Conservation (phyloP, 768 basidiomycete genomes). For the Tylopilus rubrobrunneus region DNA sequence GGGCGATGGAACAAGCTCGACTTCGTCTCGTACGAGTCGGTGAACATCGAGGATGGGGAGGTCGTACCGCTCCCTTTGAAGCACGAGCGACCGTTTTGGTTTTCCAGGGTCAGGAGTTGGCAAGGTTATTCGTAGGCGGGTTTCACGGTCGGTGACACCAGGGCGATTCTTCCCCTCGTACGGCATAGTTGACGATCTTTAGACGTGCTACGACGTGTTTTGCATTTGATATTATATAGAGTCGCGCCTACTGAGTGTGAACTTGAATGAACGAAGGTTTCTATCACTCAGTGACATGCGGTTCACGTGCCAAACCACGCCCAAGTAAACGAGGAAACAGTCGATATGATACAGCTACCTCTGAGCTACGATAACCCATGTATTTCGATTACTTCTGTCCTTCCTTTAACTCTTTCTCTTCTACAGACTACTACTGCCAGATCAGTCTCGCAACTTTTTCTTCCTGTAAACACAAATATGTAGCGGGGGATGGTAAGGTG, state of each 20-base stretch:
- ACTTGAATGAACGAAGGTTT: not conserved
- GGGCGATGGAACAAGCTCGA: conserved; percentile 85
- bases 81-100: conserved; percentile 90
- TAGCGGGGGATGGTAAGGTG: conserved; percentile 4
- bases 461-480: conserved; percentile 22
- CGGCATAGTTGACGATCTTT: not conserved
- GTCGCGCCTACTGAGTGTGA: not conserved
- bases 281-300: not conserved
- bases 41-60: conserved; percentile 76
- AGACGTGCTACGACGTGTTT: not conserved
- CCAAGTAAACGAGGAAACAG: not conserved
- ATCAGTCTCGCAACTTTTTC: conserved; percentile 23
- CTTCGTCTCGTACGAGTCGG: conserved; percentile 67
- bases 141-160: not conserved
- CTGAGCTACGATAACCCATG: conserved; percentile 23
- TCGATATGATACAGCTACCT: conserved; percentile 31
- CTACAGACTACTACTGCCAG: conserved; percentile 27
- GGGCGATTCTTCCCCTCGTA: not conserved
- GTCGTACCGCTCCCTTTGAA: conserved; percentile 64
- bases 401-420: conserved; percentile 21
- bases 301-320: not conserved
- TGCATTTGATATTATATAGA: not conserved
- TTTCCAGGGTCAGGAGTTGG: conserved; percentile 84
- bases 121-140: conserved; percentile 16
- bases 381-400: conserved; percentile 33